A percentile compares a stretch with the other conserved stretches of the same genome.
phyloP scores from a whole-genome alignment of 129 eudicot genomes.

The Flaveria sonorensis region DNA sequence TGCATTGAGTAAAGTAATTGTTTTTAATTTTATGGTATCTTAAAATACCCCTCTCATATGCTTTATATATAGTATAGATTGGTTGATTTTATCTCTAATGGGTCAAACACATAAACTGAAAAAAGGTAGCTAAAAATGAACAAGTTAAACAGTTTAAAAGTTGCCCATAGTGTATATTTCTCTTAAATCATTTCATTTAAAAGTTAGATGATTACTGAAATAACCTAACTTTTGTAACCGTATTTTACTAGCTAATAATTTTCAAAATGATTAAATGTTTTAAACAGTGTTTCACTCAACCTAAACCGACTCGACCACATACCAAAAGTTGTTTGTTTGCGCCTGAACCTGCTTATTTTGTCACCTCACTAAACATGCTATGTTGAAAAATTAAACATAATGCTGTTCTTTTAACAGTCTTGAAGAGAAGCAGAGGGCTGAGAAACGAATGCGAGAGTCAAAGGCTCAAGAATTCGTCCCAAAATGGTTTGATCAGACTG shows the following conservation, averaged over 20 bases:
- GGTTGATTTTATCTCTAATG: not conserved
- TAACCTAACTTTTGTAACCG: not conserved
- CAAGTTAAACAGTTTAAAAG: not conserved
- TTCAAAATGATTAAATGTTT: not conserved
- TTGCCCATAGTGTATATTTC: not conserved
- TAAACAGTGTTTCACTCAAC: not conserved
- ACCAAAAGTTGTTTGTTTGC: not conserved
- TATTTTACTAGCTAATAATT: not conserved
- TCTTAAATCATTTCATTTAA: not conserved
- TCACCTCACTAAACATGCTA: not conserved
- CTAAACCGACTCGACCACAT: not conserved
- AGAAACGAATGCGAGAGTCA: constrained; percentile 75
- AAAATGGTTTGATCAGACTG: constrained; percentile 75
- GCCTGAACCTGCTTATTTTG: not conserved
- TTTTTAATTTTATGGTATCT: too few species aligned
- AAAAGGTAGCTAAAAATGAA: not conserved
- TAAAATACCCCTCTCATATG: too few species aligned
- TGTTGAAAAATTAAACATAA: not conserved
- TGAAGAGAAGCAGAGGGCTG: constrained; percentile 97
- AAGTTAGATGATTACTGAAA: not conserved
- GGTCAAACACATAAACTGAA: not conserved
- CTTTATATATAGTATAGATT: too few species aligned
- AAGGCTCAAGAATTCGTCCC: constrained; percentile 64
- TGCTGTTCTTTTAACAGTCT: constrained; percentile 40
- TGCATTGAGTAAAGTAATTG: too few species aligned